Percentiles rank a stretch among this genome's conserved stretches.
Conservation (phyloP, 2,329 filamentous ascomycete genomes). For the Fusarium algeriense region DNA sequence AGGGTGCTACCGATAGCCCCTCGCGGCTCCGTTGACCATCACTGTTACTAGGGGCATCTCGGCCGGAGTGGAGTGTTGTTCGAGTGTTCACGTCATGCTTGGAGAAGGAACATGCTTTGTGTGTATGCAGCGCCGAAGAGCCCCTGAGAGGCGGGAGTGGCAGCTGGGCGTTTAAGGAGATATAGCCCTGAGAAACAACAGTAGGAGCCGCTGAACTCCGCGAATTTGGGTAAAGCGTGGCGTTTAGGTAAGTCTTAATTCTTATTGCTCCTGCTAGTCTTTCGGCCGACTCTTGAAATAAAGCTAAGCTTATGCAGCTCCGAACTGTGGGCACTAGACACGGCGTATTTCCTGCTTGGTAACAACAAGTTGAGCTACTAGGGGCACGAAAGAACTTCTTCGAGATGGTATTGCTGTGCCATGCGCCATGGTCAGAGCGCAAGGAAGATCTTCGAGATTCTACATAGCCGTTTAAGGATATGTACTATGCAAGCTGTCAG, state of each 20-base stretch:
- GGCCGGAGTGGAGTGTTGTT: conserved; percentile 24
- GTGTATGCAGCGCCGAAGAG: neutral
- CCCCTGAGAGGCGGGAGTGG: conserved; percentile 8
- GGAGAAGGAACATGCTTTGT: conserved; percentile 25
- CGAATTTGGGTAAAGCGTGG: conserved; percentile 20
- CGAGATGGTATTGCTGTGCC: conserved; percentile 6
- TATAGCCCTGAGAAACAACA: neutral
- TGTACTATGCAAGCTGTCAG: conserved; percentile 22
- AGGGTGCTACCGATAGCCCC: conserved; percentile 16
- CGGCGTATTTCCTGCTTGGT: conserved; percentile 7
- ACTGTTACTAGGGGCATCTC: conserved; percentile 29
- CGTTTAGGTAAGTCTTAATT: conserved; percentile 22
- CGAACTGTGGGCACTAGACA: neutral
- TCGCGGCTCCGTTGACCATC: conserved; percentile 19
- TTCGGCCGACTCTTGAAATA: conserved; percentile 22
- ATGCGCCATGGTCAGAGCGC: conserved; percentile 26
- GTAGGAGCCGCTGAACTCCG: neutral
- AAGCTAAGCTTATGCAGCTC: conserved; percentile 10
- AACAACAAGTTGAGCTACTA: neutral
- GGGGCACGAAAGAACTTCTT: conserved; percentile 11
- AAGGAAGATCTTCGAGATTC: conserved; percentile 42
- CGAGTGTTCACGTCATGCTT: conserved; percentile 36
- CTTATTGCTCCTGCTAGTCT: conserved; percentile 13
- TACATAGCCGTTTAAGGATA: conserved; percentile 24
- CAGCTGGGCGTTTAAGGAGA: neutral